Conservation (phyloP, 257 asterid species). For the Przewalskia tangutica region DNA sequence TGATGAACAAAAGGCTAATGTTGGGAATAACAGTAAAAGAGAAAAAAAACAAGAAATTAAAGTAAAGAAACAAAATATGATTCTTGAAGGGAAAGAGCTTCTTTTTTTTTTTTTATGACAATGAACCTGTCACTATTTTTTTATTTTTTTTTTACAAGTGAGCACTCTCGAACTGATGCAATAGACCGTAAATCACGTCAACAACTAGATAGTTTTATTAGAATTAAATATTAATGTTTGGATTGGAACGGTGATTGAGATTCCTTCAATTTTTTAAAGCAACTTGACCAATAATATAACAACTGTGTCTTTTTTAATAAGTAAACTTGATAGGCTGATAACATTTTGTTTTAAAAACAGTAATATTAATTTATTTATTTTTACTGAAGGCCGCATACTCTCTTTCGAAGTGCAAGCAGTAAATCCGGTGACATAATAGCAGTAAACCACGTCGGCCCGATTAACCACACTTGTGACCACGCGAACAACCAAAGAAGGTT, state of each 20-base stretch:
- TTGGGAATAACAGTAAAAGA: neutral
- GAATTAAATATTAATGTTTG: neutral
- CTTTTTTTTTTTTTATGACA: too few species aligned
- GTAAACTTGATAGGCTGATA: constrained; percentile 4
- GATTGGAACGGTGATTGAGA: constrained; percentile 9
- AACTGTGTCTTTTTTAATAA: neutral
- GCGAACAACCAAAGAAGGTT: too few species aligned
- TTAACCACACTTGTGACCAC: too few species aligned
- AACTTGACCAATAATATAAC: neutral
- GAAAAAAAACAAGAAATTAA: neutral
- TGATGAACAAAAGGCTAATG: neutral
- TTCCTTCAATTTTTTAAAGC: neutral
- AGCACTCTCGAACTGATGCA: too few species aligned
- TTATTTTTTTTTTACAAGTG: too few species aligned
- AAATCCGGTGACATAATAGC: too few species aligned
- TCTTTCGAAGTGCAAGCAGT: too few species aligned
- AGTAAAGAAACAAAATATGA: constrained; percentile 3
- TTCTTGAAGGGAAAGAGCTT: neutral
- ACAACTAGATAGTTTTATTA: constrained; percentile 12
- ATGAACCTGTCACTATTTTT: too few species aligned
- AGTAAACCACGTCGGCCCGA: too few species aligned
- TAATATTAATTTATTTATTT: too few species aligned
- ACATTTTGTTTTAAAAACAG: neutral
- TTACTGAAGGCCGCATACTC: too few species aligned
- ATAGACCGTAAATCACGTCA: too few species aligned